phyloP scores from a whole-genome alignment of 2,329 filamentous ascomycete species.

The Pezizomycotina sp. region DNA sequence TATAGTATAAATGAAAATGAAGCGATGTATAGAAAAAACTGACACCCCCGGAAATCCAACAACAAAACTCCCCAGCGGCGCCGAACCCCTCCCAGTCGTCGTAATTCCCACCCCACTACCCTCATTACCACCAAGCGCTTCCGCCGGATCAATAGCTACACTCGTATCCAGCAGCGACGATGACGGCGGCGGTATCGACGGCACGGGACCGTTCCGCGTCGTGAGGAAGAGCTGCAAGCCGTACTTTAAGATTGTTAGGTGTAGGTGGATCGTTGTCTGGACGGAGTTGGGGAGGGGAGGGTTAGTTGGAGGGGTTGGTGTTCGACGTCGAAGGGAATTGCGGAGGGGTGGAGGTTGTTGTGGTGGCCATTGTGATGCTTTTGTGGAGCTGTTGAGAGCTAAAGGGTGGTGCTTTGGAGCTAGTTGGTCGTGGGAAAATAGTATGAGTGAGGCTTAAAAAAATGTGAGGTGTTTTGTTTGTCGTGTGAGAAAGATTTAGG shows the following conservation, averaged over 20 bases:
- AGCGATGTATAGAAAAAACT: slow-evolving; percentile 5
- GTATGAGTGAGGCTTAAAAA: no score
- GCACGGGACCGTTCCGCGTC: slow-evolving; percentile 40
- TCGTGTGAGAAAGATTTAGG: no score
- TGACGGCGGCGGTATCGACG: slow-evolving; percentile 29
- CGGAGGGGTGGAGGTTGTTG: no score
- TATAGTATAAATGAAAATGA: slow-evolving; percentile 1
- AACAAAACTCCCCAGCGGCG: slow-evolving; percentile 30
- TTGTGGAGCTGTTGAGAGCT: no score
- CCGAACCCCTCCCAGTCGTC: slow-evolving; percentile 17
- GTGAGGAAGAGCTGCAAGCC: slow-evolving; percentile 45
- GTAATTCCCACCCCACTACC: slow-evolving; percentile 12
- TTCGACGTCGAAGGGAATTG: no score
- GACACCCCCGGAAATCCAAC: slow-evolving; percentile 40
- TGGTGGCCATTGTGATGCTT: no score
- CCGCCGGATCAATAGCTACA: not conserved
- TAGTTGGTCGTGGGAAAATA: no score
- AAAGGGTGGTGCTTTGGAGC: no score
- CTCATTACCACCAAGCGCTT: not conserved
- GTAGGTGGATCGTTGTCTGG: slow-evolving; percentile 45
- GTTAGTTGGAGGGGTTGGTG: slow-evolving; percentile 5
- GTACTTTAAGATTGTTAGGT: slow-evolving; percentile 42
- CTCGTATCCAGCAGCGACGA: slow-evolving; percentile 8
- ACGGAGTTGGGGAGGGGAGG: slow-evolving; percentile 43
- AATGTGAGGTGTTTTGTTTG: no score